These are phyloP conservation scores for Colletotrichum zoysiae DNA, from an alignment of 2,329 filamentous ascomycete genomes.

Conservation along the genomic window DNA sequence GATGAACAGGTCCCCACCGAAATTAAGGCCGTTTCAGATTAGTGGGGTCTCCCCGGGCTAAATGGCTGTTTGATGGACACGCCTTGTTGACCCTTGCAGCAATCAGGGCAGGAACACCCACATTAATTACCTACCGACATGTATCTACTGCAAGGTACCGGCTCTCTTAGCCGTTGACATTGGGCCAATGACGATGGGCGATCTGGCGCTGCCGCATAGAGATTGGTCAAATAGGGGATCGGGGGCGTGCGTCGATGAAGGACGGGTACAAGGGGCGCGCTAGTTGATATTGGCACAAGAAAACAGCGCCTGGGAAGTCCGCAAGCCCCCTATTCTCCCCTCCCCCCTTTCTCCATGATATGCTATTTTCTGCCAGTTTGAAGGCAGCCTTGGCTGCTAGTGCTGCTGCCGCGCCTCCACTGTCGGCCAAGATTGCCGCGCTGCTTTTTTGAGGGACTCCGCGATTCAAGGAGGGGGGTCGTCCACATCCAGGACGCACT, in stretches of 20 bases:
- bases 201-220: constrained; percentile 15
- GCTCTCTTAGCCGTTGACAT: constrained; percentile 29
- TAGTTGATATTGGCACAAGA: constrained; percentile 5
- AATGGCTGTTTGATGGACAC: constrained; percentile 38
- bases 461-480: not conserved
- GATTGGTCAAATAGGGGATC: constrained; percentile 23
- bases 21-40: constrained; percentile 43
- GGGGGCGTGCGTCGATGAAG: not conserved
- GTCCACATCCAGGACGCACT: not conserved
- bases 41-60: constrained; percentile 34
- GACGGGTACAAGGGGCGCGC: not conserved
- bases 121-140: constrained; percentile 5
- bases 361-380: not conserved
- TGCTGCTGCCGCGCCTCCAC: not conserved
- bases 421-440: constrained; percentile 35
- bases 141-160: constrained; percentile 42
- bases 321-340: constrained; percentile 25
- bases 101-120: constrained; percentile 36
- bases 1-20: constrained; percentile 43
- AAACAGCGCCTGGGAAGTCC: constrained; percentile 10
- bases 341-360: not conserved
- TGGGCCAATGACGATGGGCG: not conserved
- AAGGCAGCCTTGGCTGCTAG: constrained; percentile 19
- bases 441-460: constrained; percentile 12
- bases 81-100: constrained; percentile 41